Percentiles rank a stretch among this genome's conserved stretches.
phyloP scores from a whole-genome alignment of 345 rosid genomes.

The Angophora floribunda region DNA sequence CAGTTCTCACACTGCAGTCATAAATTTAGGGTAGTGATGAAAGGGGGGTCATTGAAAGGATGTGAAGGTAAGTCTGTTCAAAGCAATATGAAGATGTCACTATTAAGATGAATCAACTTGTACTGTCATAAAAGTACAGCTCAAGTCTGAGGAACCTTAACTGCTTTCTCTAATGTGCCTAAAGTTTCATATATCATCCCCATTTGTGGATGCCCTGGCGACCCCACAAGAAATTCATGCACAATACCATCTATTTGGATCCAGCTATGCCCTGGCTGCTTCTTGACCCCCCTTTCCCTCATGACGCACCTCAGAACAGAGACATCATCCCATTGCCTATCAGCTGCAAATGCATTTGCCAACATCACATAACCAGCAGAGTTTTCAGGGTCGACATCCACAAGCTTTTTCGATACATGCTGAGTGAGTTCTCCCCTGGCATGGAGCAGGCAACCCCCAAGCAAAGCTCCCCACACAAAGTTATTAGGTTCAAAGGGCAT shows the following conservation, averaged over 20 bases:
- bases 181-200: conserved; percentile 7
- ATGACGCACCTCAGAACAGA: conserved; percentile 20
- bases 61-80: not conserved
- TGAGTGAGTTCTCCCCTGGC: conserved; percentile 18
- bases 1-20: not conserved
- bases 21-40: not conserved
- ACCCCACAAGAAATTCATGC: conserved; percentile 25
- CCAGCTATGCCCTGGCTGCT: conserved; percentile 38
- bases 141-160: not conserved
- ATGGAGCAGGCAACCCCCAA: conserved; percentile 36
- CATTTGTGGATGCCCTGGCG: conserved; percentile 9
- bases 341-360: conserved; percentile 26
- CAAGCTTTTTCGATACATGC: conserved; percentile 12
- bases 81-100: not conserved
- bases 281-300: conserved; percentile 31
- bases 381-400: conserved; percentile 22
- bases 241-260: conserved; percentile 17
- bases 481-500: conserved; percentile 36
- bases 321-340: conserved; percentile 20
- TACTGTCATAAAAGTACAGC: not conserved
- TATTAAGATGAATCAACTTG: not conserved
- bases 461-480: conserved; percentile 37
- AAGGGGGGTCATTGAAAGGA: not conserved
- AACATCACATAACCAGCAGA: conserved; percentile 35
- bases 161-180: conserved; percentile 7